These are phyloP conservation scores for Oryza nivara DNA, from an alignment of 176 grass and related monocot genomes.

Conservation along the genomic window DNA sequence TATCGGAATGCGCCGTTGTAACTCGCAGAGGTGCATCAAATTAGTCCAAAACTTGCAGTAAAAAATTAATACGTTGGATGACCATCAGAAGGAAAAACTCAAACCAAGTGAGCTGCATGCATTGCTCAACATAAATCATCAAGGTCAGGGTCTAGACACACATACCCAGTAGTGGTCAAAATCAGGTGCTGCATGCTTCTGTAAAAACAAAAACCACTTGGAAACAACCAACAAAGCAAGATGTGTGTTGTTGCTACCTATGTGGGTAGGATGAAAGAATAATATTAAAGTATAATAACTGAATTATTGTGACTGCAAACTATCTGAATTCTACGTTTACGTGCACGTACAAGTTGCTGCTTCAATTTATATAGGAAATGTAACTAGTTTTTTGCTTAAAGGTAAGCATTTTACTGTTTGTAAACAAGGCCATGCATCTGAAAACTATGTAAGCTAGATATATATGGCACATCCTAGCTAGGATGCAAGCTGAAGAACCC, in stretches of 20 bases:
- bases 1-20: not conserved
- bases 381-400: not conserved
- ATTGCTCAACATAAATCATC: not conserved
- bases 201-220: not conserved
- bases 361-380: not conserved
- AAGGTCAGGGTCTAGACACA: not conserved
- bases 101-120: not conserved
- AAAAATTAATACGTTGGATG: not conserved
- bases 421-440: not conserved
- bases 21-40: not conserved
- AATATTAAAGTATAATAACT: not conserved
- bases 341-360: not conserved
- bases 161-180: not conserved
- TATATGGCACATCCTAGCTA: not conserved
- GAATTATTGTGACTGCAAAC: not conserved
- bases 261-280: not conserved
- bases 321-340: not conserved
- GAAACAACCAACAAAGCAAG: not conserved
- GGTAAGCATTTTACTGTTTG: not conserved
- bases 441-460: too few relatives aligned
- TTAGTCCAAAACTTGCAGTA: not conserved
- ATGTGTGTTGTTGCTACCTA: not conserved
- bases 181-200: not conserved
- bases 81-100: not conserved
- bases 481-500: too few relatives aligned